These are phyloP conservation scores for Oenanthe javanica DNA, from an alignment of 140 eudicot species.

Conservation along the genomic window DNA sequence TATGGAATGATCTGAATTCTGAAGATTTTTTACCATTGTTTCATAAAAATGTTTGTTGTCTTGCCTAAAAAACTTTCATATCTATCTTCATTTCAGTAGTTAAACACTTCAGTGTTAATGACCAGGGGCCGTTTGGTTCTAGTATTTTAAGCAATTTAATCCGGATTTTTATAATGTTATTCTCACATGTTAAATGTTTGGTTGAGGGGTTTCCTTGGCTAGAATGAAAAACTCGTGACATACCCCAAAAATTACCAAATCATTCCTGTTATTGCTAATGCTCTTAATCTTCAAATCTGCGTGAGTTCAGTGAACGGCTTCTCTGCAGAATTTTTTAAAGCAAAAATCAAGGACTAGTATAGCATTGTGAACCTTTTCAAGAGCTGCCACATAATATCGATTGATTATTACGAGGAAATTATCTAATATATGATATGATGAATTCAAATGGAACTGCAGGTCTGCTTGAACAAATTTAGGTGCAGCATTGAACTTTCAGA, in stretches of 20 bases:
- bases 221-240: too few relatives aligned
- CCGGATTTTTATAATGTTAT: too few relatives aligned
- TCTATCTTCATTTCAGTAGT: not conserved
- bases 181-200: too few relatives aligned
- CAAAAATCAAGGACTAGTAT: not conserved
- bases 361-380: not conserved
- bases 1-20: conserved; percentile 9
- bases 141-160: too few relatives aligned
- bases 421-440: not conserved
- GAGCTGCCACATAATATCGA: not conserved
- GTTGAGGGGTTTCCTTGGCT: too few relatives aligned
- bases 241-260: too few relatives aligned
- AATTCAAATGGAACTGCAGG: conserved; percentile 31
- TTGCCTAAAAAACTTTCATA: not conserved
- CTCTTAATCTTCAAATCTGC: not conserved
- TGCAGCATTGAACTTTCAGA: conserved; percentile 42
- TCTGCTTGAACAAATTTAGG: conserved; percentile 49
- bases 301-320: not conserved
- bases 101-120: not conserved
- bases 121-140: not conserved
- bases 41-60: not conserved
- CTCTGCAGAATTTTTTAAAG: not conserved
- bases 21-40: not conserved
- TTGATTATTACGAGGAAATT: not conserved
- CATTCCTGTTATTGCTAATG: not conserved